Evolutionary conservation across 2,329 filamentous ascomycete genomes (phyloP), one percentile per base, ranked within the genome.

Genomic region (Aspergillus spinulosporus): DNA sequence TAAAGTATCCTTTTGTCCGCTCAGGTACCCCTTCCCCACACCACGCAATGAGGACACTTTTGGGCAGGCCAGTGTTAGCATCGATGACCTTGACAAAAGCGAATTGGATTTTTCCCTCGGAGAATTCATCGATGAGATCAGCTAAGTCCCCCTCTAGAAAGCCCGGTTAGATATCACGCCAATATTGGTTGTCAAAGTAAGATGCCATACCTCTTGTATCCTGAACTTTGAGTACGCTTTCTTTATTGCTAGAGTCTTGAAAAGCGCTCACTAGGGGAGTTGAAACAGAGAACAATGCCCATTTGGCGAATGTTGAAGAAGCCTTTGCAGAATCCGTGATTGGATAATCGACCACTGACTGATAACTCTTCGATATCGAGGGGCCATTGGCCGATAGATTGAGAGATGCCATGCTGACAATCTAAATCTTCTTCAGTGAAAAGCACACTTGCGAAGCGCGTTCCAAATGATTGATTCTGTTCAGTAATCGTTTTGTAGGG

Each of bases 1-100:
- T 96, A 73, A 99, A 99, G 77, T 97, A 97, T 63, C 94, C 94
- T 78, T 97, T 99, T 59, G 93, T 97, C 68, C 93, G 84, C 77
- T 99, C 94, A n/a, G 94, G 94, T 12, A 99, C 94, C 66, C 94
- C 94, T 70, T 95, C 93, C 64, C 94, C 94, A 74, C 94, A 99
- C 89, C 94, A 99, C 64, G 89, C 92, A 71, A 99, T 91, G 64
- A 99, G 82, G 58, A 96, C 90, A 72, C 87, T 89, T 80, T 99
- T 99, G 49, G 93, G 92, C n/a, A 99, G 84, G 21, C 82, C 80
- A 2, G 89, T 90, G 74, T 99, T 99, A 54, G 92, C 89, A 72
- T 99, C 94, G 74, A 92, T 96, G 78, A 99, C 88, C 77, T 96
- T 97, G 68, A 94, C 87, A 69, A 95, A 97, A 29, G 92, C 94